Conservation (phyloP, 2,329 filamentous ascomycete species). For the Didymella pomorum region DNA sequence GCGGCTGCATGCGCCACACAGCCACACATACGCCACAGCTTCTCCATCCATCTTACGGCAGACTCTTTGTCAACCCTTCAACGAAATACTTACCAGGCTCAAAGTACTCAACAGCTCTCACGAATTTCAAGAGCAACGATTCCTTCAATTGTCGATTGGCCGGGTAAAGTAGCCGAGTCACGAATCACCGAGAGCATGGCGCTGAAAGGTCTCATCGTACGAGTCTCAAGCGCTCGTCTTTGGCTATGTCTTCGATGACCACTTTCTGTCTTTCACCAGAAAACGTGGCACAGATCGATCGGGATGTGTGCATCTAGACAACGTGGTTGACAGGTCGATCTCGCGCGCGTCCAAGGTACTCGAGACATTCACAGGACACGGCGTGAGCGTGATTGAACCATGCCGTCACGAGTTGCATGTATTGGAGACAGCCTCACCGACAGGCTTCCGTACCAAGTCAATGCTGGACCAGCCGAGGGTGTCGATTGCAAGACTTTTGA, state of each 20-base stretch:
- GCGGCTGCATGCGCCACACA: slow-evolving; percentile 23
- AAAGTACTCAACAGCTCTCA: too few species aligned
- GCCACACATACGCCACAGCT: slow-evolving; percentile 5
- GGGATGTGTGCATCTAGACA: not conserved
- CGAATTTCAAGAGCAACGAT: too few species aligned
- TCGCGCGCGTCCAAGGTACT: slow-evolving; percentile 6
- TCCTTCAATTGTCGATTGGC: too few species aligned
- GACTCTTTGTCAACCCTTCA: not conserved
- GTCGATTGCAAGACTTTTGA: not conserved
- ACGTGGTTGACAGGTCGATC: not conserved
- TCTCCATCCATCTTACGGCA: not conserved
- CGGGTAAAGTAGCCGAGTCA: not conserved
- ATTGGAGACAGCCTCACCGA: slow-evolving; percentile 6
- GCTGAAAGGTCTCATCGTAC: slow-evolving; percentile 5
- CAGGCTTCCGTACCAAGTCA: not conserved
- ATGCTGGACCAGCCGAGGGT: not conserved
- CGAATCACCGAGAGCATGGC: not conserved
- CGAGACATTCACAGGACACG: slow-evolving; percentile 24
- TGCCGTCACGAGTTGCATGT: slow-evolving; percentile 7
- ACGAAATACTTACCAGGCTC: not conserved
- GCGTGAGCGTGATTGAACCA: slow-evolving; percentile 18
- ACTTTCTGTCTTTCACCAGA: not conserved
- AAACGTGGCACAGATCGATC: not conserved
- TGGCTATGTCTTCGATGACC: slow-evolving; percentile 1
- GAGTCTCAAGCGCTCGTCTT: not conserved